Conservation (phyloP, 176 grass and related monocot genomes). For the Secale cereale region DNA sequence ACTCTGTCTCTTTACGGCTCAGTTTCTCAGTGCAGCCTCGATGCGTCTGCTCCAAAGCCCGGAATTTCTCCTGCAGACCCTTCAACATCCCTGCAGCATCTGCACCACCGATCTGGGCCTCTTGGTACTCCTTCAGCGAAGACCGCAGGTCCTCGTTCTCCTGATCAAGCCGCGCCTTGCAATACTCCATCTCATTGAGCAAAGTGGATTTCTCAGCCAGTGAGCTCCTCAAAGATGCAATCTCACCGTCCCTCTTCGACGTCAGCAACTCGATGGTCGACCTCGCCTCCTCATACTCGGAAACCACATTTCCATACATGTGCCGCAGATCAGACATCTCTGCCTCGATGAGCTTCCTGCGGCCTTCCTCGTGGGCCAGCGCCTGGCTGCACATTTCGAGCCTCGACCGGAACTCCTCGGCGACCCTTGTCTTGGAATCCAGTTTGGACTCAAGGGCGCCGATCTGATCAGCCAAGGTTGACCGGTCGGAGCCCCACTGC, state of each 20-base stretch:
- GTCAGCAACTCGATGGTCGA: constrained; percentile 49
- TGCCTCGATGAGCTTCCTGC: constrained; percentile 60
- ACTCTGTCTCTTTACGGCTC: constrained; percentile 54
- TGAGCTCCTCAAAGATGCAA: constrained; percentile 75
- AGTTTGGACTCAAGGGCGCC: constrained; percentile 36
- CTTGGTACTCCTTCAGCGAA: constrained; percentile 66
- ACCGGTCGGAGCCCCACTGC: constrained; percentile 56
- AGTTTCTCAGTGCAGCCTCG: constrained; percentile 62
- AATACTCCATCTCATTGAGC: constrained; percentile 72
- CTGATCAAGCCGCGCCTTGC: constrained; percentile 50
- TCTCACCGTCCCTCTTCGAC: constrained; percentile 49
- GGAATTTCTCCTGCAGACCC: constrained; percentile 57
- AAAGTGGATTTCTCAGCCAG: constrained; percentile 58
- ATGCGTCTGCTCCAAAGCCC: constrained; percentile 60
- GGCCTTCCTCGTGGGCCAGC: constrained; percentile 69
- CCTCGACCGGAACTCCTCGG: constrained; percentile 45
- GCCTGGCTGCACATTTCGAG: constrained; percentile 78
- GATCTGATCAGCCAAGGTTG: constrained; percentile 57
- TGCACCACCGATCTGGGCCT: constrained; percentile 53
- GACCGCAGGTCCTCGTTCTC: constrained; percentile 58
- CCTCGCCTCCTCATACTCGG: constrained; percentile 68
- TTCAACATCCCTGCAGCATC: constrained; percentile 39
- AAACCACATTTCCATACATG: constrained; percentile 51
- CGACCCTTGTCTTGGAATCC: constrained; percentile 58
- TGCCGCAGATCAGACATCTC: constrained; percentile 56